Percentiles rank a stretch among this genome's conserved stretches.
These are phyloP conservation scores for Ceratonia siliqua DNA, from an alignment of 306 rosid genomes.

Conservation along the genomic window DNA sequence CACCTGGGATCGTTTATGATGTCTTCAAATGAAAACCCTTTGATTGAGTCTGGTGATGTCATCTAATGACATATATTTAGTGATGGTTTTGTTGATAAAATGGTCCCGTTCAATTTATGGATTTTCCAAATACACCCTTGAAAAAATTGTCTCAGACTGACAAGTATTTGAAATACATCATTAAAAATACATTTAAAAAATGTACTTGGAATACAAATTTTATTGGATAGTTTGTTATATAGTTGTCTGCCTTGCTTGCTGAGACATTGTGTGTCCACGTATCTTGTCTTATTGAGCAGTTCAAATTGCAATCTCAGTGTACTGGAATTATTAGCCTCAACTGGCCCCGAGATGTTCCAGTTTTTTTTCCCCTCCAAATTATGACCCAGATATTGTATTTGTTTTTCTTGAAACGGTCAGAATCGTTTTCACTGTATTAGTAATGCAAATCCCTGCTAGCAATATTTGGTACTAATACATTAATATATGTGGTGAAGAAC, in stretches of 20 bases:
- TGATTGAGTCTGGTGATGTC: not conserved
- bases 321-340: not conserved
- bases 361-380: not conserved
- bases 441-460: conserved; percentile 5
- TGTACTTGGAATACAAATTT: not conserved
- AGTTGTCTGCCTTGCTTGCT: not conserved
- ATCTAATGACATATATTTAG: not conserved
- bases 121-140: not conserved
- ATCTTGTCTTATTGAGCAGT: not conserved
- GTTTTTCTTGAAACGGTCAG: not conserved
- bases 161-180: not conserved
- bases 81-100: not conserved
- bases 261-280: not conserved
- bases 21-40: conserved; percentile 14
- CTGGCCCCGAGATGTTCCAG: not conserved
- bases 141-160: not conserved
- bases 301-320: not conserved
- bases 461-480: conserved; percentile 5
- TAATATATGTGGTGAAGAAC: not conserved
- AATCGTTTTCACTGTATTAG: conserved; percentile 9
- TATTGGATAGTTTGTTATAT: not conserved
- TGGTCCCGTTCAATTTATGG: not conserved
- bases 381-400: not conserved
- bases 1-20: not conserved
- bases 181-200: not conserved